Percentiles rank a stretch among this genome's conserved stretches.
Conservation (phyloP, 495 filamentous ascomycete genomes). For the Penicillium crystallinum region DNA sequence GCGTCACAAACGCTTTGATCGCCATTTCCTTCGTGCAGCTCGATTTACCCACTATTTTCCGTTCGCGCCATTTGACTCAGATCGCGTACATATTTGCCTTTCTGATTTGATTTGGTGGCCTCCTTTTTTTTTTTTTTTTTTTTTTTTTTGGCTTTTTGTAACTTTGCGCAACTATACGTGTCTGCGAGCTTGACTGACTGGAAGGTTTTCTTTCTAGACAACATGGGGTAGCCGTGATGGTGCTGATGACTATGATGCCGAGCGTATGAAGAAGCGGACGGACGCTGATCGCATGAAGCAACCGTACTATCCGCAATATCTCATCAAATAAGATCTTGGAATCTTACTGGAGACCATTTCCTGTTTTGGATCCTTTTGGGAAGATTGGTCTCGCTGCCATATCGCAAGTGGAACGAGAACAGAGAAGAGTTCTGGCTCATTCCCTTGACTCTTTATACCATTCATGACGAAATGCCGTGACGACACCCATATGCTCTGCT, state of each 20-base stretch:
- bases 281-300: constrained; percentile 38
- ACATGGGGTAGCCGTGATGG: constrained; percentile 56
- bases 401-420: background rate
- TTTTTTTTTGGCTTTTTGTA: background rate
- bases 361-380: background rate
- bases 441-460: background rate
- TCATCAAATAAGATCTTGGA: constrained; percentile 23
- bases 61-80: constrained; percentile 6
- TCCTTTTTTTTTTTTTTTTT: background rate
- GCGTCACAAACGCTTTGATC: constrained; percentile 28
- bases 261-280: constrained; percentile 50
- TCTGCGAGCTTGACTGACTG: constrained; percentile 11
- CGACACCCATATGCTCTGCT: constrained; percentile 14
- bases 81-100: background rate
- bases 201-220: constrained; percentile 32
- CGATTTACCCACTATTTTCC: constrained; percentile 19
- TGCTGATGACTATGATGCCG: constrained; percentile 52
- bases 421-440: background rate
- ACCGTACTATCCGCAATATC: constrained; percentile 29
- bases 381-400: background rate
- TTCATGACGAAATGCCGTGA: constrained; percentile 40
- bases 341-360: background rate
- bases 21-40: constrained; percentile 21
- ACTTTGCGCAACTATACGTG: background rate
- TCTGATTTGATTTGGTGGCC: background rate